Base-by-base conservation (phyloP, 495 filamentous ascomycete genomes). In the Talaromyces adpressus region DNA sequence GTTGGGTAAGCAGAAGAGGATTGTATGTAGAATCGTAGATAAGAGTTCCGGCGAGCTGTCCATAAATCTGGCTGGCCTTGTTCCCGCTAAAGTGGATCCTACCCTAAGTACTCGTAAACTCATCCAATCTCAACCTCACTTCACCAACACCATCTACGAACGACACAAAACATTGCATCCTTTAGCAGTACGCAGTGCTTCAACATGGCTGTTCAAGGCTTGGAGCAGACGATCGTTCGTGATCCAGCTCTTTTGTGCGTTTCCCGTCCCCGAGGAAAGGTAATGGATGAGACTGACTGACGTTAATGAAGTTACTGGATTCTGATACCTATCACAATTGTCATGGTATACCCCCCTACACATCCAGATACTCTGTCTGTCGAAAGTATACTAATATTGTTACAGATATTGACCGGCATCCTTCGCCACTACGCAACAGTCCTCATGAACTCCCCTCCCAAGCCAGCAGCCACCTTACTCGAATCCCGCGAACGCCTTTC, bases 201-300 rank as follows among this genome's bases (percentile, higher is more conserved):
- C 70, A 82, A 49, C 12, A 98, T 98, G 95, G 89, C 91, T 51
- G 72, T 77, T 65, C 89, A 92, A 81, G 82, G 90, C 66, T 82
- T 89, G 64, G 85, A 89, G 66, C 94, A 98, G 81, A 92, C 92
- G 78, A 97, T 98, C 87, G 90, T 94, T 80, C 79, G 94, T 84
- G 94, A 98, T 92, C 95, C 94, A 68, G 93, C 96, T 74, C 84
- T 98, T 65, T 97, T 98, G 94, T 97, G 77, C 73, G 84, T 69
- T 58, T 49, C 51, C 56, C 22, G 45, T 27, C n/a, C 54, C 29
- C 12, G 11, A 30, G 25, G 14, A 18, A 34, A 27, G 57, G 34
- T 25, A 23, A 7, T 61, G 32, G 45, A 61, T 22, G 25, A 41
- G 14, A 63, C 57, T 27, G 63, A 63, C 66, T 53, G 8, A 53